Percentiles rank a stretch among this genome's conserved stretches.
These are phyloP conservation scores for Tetrahymena thermophila DNA, from an alignment of 73 alveolate genomes.

Conservation along the genomic window DNA sequence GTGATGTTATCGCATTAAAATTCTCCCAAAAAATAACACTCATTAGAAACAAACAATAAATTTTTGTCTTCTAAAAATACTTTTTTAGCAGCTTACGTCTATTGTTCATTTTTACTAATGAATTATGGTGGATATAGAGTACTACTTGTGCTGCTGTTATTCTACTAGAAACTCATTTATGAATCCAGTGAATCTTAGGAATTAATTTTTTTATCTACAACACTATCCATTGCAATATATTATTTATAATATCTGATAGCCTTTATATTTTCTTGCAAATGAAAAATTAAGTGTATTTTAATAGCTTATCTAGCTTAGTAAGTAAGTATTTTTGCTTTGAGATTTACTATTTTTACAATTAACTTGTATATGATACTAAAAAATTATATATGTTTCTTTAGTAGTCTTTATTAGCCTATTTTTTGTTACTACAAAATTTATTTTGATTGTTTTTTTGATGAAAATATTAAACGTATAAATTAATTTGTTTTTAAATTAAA, in stretches of 20 bases:
- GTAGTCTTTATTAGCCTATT: background rate
- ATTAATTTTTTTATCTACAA: background rate
- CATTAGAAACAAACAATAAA: background rate
- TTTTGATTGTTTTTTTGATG: background rate
- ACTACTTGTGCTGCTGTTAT: background rate
- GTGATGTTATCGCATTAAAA: background rate
- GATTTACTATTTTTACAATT: too few relatives aligned
- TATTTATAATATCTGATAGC: background rate
- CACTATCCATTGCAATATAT: background rate
- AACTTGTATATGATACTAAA: background rate
- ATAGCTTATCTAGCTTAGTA: background rate
- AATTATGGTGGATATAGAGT: background rate
- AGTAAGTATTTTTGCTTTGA: background rate
- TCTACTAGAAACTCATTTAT: background rate
- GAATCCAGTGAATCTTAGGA: background rate
- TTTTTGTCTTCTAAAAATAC: background rate
- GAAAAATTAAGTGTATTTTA: background rate
- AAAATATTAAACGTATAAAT: background rate
- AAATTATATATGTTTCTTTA: too few relatives aligned
- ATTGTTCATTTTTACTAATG: background rate
- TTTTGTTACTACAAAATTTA: background rate
- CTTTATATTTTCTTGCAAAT: too few relatives aligned
- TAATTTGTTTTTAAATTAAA: background rate
- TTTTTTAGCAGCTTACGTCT: background rate
- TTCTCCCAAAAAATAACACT: background rate